Percentiles rank a stretch among this genome's conserved stretches.
phyloP scores from a whole-genome alignment of 1,284 basidiomycete genomes.

The Schizopora paradoxa region DNA sequence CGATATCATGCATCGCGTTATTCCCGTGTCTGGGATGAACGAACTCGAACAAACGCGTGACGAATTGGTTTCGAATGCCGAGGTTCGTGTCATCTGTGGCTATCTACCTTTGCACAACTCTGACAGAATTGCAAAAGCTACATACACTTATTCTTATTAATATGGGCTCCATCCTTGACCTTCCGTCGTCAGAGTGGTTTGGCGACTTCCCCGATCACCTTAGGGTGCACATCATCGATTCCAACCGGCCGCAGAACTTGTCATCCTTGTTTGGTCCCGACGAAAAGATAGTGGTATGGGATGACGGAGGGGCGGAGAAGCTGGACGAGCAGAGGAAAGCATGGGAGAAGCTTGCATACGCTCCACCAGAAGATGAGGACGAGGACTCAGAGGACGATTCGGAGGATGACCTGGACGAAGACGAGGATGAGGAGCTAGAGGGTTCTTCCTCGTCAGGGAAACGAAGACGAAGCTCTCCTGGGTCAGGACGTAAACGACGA shows the following conservation, averaged over 20 bases:
- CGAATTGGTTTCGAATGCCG: constrained; percentile 61
- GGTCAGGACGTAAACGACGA: constrained; percentile 43
- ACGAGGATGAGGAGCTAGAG: constrained; percentile 27
- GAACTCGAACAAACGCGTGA: constrained; percentile 65
- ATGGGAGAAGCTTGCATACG: constrained; percentile 68
- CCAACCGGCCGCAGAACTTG: constrained; percentile 87
- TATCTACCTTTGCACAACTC: constrained; percentile 1
- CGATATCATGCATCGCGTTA: constrained; percentile 86
- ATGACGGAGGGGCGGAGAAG: constrained; percentile 74
- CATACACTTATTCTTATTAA: constrained; percentile 91
- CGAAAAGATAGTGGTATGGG: constrained; percentile 79
- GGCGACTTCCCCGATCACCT: constrained; percentile 57
- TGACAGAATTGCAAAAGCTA: constrained; percentile 45
- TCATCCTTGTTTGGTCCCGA: constrained; percentile 81
- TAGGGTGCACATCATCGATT: constrained; percentile 91
- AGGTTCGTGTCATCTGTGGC: constrained; percentile 53
- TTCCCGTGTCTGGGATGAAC: constrained; percentile 86
- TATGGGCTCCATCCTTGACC: constrained; percentile 85
- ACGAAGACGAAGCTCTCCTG: constrained; percentile 35
- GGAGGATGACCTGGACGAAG: constrained; percentile 36
- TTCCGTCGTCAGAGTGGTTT: constrained; percentile 72
- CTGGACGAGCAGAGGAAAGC: constrained; percentile 63
- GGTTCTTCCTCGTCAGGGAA: constrained; percentile 42
- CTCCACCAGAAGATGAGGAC: constrained; percentile 40
- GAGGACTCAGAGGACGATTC: constrained; percentile 46